These are phyloP conservation scores for Fagopyrum homotropicum DNA, from an alignment of 148 eudicot genomes.

Conservation along the genomic window DNA sequence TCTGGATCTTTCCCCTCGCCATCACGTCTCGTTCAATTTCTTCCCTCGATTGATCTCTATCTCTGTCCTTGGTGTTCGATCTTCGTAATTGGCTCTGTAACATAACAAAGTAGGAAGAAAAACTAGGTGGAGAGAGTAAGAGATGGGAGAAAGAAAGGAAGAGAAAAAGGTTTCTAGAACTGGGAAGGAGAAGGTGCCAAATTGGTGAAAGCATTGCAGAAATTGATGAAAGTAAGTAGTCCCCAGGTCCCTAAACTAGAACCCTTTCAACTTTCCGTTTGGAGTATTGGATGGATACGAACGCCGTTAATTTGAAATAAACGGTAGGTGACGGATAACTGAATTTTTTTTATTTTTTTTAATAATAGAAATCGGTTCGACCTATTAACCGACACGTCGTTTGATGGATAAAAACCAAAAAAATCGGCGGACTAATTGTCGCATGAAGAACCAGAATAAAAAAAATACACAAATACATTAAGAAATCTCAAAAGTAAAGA, in stretches of 20 bases:
- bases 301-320: neutral
- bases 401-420: no score
- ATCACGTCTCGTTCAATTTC: slow-evolving; percentile 23
- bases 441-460: no score
- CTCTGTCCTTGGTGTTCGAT: neutral
- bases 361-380: no score
- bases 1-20: slow-evolving; percentile 94
- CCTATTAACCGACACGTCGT: no score
- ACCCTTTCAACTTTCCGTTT: neutral
- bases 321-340: neutral
- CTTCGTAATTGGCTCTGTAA: neutral
- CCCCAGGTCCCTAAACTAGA: slow-evolving; percentile 4
- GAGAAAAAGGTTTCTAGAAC: slow-evolving; percentile 5
- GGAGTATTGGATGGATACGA: neutral
- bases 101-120: neutral
- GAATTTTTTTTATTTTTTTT: neutral
- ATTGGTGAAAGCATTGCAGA: slow-evolving; percentile 1
- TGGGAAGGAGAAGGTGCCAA: neutral
- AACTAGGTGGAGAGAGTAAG: neutral
- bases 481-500: no score
- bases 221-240: slow-evolving; percentile 6
- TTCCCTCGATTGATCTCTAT: slow-evolving; percentile 44
- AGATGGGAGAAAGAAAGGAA: neutral
- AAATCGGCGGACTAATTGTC: no score
- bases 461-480: no score